Conservation (phyloP, 192 early-diverging fungal genomes). For the Coemansia sp. region DNA sequence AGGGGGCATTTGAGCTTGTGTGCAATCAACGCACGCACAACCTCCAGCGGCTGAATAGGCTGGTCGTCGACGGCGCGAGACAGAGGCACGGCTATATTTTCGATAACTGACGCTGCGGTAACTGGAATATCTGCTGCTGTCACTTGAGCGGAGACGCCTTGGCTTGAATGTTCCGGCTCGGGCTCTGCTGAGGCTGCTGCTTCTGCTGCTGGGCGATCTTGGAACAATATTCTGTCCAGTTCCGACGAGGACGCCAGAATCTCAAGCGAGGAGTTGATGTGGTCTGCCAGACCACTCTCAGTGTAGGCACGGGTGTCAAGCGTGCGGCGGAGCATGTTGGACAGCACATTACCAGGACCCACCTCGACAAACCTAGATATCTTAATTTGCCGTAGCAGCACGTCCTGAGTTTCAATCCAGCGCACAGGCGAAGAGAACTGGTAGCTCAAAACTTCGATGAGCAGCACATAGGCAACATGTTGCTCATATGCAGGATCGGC, state of each 20-base stretch:
- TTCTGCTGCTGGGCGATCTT: background rate
- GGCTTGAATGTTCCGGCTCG: background rate
- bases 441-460: constrained; percentile 91
- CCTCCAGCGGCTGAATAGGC: constrained; percentile 80
- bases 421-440: constrained; percentile 95
- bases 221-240: constrained; percentile 67
- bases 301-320: constrained; percentile 53
- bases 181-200: background rate
- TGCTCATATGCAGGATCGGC: constrained; percentile 80
- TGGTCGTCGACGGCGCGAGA: constrained; percentile 72
- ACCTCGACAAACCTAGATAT: constrained; percentile 92
- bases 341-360: constrained; percentile 87
- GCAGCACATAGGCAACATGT: constrained; percentile 80
- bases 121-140: constrained; percentile 46
- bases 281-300: constrained; percentile 1
- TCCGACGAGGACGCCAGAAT: constrained; percentile 76
- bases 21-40: constrained; percentile 82
- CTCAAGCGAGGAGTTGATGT: constrained; percentile 37
- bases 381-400: constrained; percentile 81
- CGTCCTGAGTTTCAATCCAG: constrained; percentile 98
- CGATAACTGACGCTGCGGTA: constrained; percentile 68
- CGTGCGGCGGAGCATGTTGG: constrained; percentile 92
- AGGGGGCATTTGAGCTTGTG: constrained; percentile 89
- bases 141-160: background rate
- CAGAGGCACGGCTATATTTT: constrained; percentile 52